Evolutionary conservation across 1,284 basidiomycete species (phyloP).

Genomic region (Bondarzewia mesenterica): DNA sequence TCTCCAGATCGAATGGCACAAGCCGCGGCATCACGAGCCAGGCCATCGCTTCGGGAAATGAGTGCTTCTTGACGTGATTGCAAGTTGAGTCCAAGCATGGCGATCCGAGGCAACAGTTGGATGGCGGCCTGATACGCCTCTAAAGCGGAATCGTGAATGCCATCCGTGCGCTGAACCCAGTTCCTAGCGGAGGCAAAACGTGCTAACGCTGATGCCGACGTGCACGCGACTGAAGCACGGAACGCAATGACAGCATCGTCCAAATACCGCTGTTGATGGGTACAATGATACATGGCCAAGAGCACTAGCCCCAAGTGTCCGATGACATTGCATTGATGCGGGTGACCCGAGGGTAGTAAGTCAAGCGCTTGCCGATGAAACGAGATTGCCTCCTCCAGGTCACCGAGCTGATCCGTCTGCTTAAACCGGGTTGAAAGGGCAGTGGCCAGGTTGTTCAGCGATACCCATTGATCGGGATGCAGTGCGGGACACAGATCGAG

Average conservation of each 20-base stretch:
- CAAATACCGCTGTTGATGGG: too few species aligned
- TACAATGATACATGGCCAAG: too few species aligned
- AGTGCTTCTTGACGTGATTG: background rate
- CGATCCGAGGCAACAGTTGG: background rate
- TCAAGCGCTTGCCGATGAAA: background rate
- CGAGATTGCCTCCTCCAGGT: background rate
- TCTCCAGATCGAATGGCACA: background rate
- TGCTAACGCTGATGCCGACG: background rate
- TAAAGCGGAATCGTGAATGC: background rate
- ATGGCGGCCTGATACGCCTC: background rate
- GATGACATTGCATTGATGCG: conserved; percentile 14
- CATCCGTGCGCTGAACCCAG: background rate
- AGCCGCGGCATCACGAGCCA: background rate
- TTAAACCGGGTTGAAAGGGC: background rate
- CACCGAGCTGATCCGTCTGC: background rate
- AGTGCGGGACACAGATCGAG: background rate
- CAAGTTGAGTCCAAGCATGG: too few species aligned
- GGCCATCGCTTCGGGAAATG: background rate
- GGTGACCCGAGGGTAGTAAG: conserved; percentile 15
- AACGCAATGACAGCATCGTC: background rate
- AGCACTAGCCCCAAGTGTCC: too few species aligned
- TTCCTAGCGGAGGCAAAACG: background rate
- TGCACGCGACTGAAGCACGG: background rate
- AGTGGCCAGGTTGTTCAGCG: background rate
- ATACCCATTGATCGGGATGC: background rate